These are phyloP conservation scores for Jasminum sambac DNA, from an alignment of 257 asterid genomes.

Conservation along the genomic window DNA sequence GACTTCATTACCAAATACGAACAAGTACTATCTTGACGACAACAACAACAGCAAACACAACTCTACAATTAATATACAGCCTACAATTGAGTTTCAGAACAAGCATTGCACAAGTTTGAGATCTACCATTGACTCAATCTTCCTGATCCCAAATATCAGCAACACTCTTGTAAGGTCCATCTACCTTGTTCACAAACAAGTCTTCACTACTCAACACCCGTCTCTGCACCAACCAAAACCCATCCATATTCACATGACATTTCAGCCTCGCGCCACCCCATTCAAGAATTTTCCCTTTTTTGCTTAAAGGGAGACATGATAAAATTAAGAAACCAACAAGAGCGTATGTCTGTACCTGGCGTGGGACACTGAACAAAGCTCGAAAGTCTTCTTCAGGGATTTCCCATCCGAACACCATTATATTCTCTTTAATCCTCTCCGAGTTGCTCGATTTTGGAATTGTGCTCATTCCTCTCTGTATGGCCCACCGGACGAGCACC, in stretches of 20 bases:
- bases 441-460: conserved; percentile 57
- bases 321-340: too few relatives aligned
- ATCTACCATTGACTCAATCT: conserved; percentile 24
- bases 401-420: conserved; percentile 56
- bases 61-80: too few relatives aligned
- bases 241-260: too few relatives aligned
- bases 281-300: too few relatives aligned
- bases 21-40: too few relatives aligned
- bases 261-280: too few relatives aligned
- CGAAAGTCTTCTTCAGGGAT: conserved; percentile 57
- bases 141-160: conserved; percentile 68
- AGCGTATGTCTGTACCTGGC: too few relatives aligned
- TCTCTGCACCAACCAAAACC: conserved; percentile 30
- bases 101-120: neutral
- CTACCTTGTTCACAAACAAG: conserved; percentile 50
- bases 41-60: too few relatives aligned
- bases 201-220: conserved; percentile 50
- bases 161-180: conserved; percentile 45
- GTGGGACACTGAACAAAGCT: conserved; percentile 40
- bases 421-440: conserved; percentile 57
- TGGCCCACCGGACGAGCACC: conserved; percentile 73
- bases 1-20: too few relatives aligned
- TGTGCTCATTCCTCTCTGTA: conserved; percentile 68
- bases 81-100: too few relatives aligned
- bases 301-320: too few relatives aligned